Evolutionary conservation across 2,329 filamentous ascomycete species (phyloP), one percentile per base, ranked within the genome.

Genomic region (Aspergillus sp.): DNA sequence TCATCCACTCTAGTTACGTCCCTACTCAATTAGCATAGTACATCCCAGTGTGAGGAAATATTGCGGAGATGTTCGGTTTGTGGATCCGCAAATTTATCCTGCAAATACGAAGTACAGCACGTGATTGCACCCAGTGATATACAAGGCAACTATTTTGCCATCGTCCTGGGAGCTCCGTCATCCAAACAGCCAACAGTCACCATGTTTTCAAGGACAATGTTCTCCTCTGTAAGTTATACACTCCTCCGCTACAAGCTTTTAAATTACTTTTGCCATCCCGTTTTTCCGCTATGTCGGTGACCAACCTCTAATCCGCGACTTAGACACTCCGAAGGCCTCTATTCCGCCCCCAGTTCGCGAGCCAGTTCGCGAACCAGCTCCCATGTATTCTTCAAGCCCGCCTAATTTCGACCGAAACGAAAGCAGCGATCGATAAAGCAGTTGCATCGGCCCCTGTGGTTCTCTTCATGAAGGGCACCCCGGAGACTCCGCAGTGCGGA

Each of bases 391-490:
- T 74, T 46, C 66, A 75, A 56, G 68, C 71, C 58, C 89, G 92
- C 57, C 83, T 91, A 41, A 84, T 99, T 48, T 97, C 93, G 33
- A 84, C 88, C 66, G 85, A 91, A 71, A 95, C 90, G 11, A 87
- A 84, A 61, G 78, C 86, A 40, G 92, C 93, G 25, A 99, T 99
- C 69, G 91, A 97, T 76, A 91, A 92, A 75, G 93, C 93, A 33
- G 88, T 99, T 15, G 82, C 80, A 23, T 93, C 92, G 1, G 90
- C 93, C 0, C 93, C 93, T 2, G 93, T 99, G 0, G 95, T 99
- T 1, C 83, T 99, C 57, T 99, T 99, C 82, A 99, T 99, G 95
- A 99, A 99, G 82, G 95, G 95, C 59, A 98, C 95, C 1, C 95
- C 95, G 58, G 93, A 97, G 79, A 91, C 87, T 60, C 95, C 95